Conservation (phyloP, 179 eudicot genomes). For the Vitellaria paradoxa region DNA sequence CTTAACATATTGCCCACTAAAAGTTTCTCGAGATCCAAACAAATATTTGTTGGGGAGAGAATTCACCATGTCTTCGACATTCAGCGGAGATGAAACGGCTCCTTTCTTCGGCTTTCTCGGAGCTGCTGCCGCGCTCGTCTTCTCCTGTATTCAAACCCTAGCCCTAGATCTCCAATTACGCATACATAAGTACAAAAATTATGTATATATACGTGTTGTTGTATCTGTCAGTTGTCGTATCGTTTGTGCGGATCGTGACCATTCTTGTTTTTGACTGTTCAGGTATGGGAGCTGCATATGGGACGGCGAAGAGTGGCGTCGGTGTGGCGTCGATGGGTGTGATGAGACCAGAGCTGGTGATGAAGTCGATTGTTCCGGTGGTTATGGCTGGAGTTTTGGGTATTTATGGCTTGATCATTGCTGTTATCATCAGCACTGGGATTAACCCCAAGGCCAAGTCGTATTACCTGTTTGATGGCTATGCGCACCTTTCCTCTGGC, state of each 20-base stretch:
- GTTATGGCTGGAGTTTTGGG: slow-evolving; percentile 92
- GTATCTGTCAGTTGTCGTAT: not conserved
- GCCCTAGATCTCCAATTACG: not conserved
- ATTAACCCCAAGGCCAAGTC: slow-evolving; percentile 79
- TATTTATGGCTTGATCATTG: slow-evolving; percentile 79
- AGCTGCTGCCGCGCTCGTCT: slow-evolving; percentile 76
- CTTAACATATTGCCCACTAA: too few species aligned
- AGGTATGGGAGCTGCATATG: slow-evolving; percentile 92
- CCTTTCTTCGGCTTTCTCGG: slow-evolving; percentile 79
- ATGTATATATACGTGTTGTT: not conserved
- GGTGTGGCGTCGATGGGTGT: slow-evolving; percentile 93
- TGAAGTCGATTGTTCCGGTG: slow-evolving; percentile 82
- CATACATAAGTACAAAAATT: not conserved
- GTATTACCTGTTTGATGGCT: slow-evolving; percentile 75
- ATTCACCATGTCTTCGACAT: slow-evolving; percentile 29
- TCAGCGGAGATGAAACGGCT: slow-evolving; percentile 79
- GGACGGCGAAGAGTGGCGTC: slow-evolving; percentile 84
- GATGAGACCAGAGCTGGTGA: slow-evolving; percentile 83
- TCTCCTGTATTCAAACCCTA: slow-evolving; percentile 48
- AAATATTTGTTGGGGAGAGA: not conserved
- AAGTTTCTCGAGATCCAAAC: slow-evolving; percentile 15
- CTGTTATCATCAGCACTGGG: slow-evolving; percentile 78
- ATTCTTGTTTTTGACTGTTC: slow-evolving; percentile 1
- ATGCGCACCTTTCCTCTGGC: slow-evolving; percentile 82
- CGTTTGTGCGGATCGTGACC: slow-evolving; percentile 5